phyloP scores from a whole-genome alignment of 2,329 filamentous ascomycete genomes.

The Neurospora sp. region DNA sequence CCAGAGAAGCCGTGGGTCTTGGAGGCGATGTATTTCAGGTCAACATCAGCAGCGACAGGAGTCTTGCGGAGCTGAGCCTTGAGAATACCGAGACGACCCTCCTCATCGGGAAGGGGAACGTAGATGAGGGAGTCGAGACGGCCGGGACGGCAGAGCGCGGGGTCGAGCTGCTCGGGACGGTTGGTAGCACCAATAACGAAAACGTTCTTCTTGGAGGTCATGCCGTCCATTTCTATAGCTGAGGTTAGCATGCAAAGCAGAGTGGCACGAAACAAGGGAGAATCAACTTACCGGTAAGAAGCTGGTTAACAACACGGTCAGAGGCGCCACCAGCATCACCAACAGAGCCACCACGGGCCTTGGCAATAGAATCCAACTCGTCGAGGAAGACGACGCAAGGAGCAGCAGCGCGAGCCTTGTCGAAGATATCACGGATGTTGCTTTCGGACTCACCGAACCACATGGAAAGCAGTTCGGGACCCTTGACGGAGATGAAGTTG shows the following conservation, averaged over 20 bases:
- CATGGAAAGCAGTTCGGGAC: constrained; percentile 96
- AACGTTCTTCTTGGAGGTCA: constrained; percentile 99
- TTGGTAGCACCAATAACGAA: constrained; percentile 99
- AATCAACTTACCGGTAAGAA: constrained; percentile 70
- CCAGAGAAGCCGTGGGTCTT: constrained; percentile 99
- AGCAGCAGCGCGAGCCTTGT: constrained; percentile 96
- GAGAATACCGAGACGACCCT: constrained; percentile 80
- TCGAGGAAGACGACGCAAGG: constrained; percentile 99
- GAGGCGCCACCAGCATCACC: constrained; percentile 97
- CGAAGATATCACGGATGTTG: constrained; percentile 99
- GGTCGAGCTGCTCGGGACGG: constrained; percentile 95
- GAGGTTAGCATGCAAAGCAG: constrained; percentile 9
- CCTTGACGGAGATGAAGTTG: constrained; percentile 99
- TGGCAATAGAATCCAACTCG: constrained; percentile 97
- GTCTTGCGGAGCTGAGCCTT: constrained; percentile 98
- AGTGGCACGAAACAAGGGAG: neutral
- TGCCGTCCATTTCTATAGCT: constrained; percentile 80
- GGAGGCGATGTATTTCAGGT: constrained; percentile 84
- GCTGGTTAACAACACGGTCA: constrained; percentile 99
- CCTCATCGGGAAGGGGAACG: constrained; percentile 89
- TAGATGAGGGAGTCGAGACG: constrained; percentile 99
- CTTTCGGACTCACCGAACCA: constrained; percentile 99
- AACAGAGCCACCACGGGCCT: constrained; percentile 93
- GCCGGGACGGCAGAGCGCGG: constrained; percentile 92
- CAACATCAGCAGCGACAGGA: constrained; percentile 76